Conservation (phyloP, 2,329 filamentous ascomycete species). For the Chaetomiaceae sp. region DNA sequence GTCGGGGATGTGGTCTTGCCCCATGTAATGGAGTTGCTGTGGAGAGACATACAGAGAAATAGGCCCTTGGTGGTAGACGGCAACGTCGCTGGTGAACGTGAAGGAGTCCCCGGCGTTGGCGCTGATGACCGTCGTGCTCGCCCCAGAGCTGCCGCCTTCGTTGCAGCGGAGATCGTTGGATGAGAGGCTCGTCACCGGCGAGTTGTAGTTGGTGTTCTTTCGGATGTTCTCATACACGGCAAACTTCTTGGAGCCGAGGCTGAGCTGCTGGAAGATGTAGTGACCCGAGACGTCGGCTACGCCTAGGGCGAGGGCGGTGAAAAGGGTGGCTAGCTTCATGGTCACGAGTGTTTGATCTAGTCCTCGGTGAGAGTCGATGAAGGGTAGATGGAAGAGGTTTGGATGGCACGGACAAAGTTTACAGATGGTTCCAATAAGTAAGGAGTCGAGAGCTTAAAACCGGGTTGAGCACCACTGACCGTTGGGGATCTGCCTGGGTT, state of each 20-base stretch:
- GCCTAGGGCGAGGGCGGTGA: conserved; percentile 32
- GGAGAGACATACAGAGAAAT: conserved; percentile 32
- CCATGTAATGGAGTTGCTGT: background rate
- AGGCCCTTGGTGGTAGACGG: conserved; percentile 42
- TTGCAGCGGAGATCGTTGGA: conserved; percentile 39
- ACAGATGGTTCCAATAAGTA: too few relatives aligned
- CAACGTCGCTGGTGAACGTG: conserved; percentile 36
- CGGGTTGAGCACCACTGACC: background rate
- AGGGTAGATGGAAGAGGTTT: background rate
- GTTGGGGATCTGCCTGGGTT: too few relatives aligned
- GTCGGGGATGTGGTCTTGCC: too few relatives aligned
- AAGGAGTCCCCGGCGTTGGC: conserved; percentile 37
- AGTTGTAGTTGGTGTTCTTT: conserved; percentile 45
- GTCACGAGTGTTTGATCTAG: background rate
- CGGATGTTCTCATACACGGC: conserved; percentile 38
- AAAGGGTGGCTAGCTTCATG: conserved; percentile 31
- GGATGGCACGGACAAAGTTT: background rate
- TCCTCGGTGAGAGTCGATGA: background rate
- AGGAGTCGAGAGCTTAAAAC: background rate
- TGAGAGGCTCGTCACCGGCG: conserved; percentile 38
- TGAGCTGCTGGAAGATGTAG: conserved; percentile 40
- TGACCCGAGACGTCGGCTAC: conserved; percentile 34
- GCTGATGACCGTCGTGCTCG: conserved; percentile 31
- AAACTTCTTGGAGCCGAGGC: conserved; percentile 31
- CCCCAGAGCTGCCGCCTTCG: conserved; percentile 33